Evolutionary conservation across 257 asterid species (phyloP), one percentile per base, ranked within the genome.

Genomic region (Nicotiana tomentosiformis): DNA sequence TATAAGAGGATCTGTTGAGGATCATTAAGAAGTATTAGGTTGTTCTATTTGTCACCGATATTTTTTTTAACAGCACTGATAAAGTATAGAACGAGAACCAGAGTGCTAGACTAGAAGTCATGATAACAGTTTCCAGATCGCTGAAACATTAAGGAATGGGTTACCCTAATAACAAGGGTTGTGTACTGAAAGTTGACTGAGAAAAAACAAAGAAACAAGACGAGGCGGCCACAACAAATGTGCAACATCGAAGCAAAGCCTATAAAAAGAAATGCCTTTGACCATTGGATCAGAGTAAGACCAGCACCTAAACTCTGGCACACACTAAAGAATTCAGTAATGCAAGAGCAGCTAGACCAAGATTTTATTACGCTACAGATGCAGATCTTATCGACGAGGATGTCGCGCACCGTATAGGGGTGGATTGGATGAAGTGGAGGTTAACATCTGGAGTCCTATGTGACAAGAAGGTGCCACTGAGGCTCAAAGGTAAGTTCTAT

Each of bases 251-350:
- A 26, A 64, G 5, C 18, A 64, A 26, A 64, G 69, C 39, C 69
- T 64, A 64, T 64, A 64, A 64, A 61, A 5, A 64, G 37, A 58
- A 9, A 18, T n/a, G 69, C 69, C 39, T 64, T 64, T 29, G 69
- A 26, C 37, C 69, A 64, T 5, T 10, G 69, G 69, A 29, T 64
- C 37, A 29, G 39, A 64, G 18, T 5, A 23, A 64, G 18, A 26
- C 46, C 80, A 49, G 80, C 80, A 74, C 62, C 62, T 74, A 49
- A 49, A 74, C 61, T 26, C 43, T 74, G 79, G 23, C 23, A 49
- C 62, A 74, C 30, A 32, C 64, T 26, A 74, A 49, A 18, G 5
- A 14, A 74, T 49, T 23, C 43, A 74, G 26, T 7, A 49, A 11
- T 7, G 80, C 15, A 74, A 49, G 2, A 74, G 39, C 26, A 49